Percentiles rank a stretch among this genome's conserved stretches.
These are phyloP conservation scores for Plasmopara halstedii DNA, from an alignment of 352 stramenopile genomes.

Conservation along the genomic window DNA sequence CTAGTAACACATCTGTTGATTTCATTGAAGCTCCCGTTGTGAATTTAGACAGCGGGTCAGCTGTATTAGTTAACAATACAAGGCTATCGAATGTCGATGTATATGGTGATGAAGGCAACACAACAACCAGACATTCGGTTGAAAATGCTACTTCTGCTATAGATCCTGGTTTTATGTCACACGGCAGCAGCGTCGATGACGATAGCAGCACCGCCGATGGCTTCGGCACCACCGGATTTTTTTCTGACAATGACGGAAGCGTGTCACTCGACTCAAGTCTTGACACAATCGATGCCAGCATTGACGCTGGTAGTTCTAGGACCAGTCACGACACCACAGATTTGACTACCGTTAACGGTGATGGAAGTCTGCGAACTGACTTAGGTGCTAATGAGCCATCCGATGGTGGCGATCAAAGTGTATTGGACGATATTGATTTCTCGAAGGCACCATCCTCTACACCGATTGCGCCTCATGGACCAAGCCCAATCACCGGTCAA, in stretches of 20 bases:
- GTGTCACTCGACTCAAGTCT: background rate
- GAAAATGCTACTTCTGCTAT: background rate
- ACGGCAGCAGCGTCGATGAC: background rate
- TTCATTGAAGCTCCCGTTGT: background rate
- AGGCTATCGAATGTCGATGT: background rate
- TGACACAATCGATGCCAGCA: background rate
- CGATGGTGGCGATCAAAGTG: background rate
- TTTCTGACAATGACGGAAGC: background rate
- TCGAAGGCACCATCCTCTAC: background rate
- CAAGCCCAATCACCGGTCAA: constrained; percentile 7
- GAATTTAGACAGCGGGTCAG: background rate
- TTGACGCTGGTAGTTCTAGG: background rate
- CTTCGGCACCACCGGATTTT: background rate
- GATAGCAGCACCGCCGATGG: background rate
- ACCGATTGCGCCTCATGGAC: background rate
- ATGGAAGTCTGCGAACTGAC: background rate
- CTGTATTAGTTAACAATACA: background rate
- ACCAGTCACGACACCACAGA: background rate
- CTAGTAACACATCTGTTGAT: background rate
- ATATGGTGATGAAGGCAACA: background rate
- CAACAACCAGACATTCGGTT: background rate
- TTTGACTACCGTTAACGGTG: background rate
- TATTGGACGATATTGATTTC: background rate
- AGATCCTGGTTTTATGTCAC: background rate
- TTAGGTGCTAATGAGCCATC: background rate